phyloP scores from a whole-genome alignment of 2,329 filamentous ascomycete genomes.

The Westerdykella ornata region DNA sequence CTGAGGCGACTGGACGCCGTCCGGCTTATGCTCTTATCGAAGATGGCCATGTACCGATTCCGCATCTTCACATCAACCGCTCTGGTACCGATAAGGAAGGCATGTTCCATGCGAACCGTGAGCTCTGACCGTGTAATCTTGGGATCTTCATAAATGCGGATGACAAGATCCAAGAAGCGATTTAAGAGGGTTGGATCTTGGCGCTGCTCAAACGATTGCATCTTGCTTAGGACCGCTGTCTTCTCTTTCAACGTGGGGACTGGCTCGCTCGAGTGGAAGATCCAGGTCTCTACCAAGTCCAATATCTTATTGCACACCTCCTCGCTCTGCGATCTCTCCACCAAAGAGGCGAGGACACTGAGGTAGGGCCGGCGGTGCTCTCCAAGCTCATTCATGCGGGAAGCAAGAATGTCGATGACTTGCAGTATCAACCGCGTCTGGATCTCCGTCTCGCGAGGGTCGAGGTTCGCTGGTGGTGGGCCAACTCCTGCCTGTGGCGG shows the following conservation, averaged over 20 bases:
- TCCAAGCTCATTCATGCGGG: conserved; percentile 85
- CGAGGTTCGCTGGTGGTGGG: conserved; percentile 53
- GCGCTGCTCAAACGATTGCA: conserved; percentile 89
- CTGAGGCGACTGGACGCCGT: conserved; percentile 81
- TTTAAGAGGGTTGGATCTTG: conserved; percentile 76
- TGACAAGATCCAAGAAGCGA: conserved; percentile 91
- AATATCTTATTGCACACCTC: conserved; percentile 87
- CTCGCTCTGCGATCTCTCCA: conserved; percentile 87
- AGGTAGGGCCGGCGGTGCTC: conserved; percentile 90
- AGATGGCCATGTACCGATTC: conserved; percentile 92
- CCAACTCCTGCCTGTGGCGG: conserved; percentile 25
- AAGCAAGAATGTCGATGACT: conserved; percentile 84
- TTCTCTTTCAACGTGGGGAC: conserved; percentile 98
- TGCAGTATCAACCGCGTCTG: conserved; percentile 89
- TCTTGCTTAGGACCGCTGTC: conserved; percentile 97
- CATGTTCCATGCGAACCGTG: conserved; percentile 94
- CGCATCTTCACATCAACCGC: conserved; percentile 95
- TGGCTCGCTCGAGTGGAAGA: conserved; percentile 89
- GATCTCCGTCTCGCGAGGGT: conserved; percentile 74
- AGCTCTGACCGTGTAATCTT: conserved; percentile 93
- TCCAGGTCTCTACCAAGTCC: conserved; percentile 89
- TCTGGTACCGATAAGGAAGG: conserved; percentile 90
- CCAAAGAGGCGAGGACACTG: conserved; percentile 86
- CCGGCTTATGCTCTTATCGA: conserved; percentile 89
- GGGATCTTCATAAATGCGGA: conserved; percentile 95